phyloP scores from a whole-genome alignment of 139 green algal genomes.

The Chlorokybus atmophyticus region DNA sequence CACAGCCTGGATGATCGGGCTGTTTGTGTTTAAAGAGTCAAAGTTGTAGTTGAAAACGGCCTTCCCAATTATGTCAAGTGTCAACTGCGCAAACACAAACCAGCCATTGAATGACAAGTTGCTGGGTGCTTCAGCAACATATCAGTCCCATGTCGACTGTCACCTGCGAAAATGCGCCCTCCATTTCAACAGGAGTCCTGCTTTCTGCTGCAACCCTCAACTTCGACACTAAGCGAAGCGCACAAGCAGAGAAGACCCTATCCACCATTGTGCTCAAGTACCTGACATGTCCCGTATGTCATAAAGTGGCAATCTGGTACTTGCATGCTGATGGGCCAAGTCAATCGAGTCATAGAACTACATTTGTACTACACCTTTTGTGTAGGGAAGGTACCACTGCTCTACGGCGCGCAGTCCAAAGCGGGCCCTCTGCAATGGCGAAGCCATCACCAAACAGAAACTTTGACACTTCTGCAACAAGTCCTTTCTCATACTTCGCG shows the following conservation, averaged over 20 bases:
- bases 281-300: no score
- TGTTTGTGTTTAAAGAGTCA: conserved; percentile 56
- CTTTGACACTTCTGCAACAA: conserved; percentile 77
- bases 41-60: conserved; percentile 99
- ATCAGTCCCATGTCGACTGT: no score
- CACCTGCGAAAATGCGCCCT: conserved; percentile 75
- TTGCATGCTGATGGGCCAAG: no score
- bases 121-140: no score
- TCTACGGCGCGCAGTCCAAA: conserved; percentile 45
- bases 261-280: conserved; percentile 90
- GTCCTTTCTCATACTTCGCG: conserved; percentile 73
- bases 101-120: no score
- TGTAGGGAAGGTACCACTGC: conserved; percentile 78
- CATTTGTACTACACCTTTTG: conserved; percentile 6
- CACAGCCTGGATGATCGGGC: conserved; percentile 58
- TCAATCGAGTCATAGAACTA: no score
- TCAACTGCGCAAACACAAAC: conserved; percentile 60
- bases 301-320: no score
- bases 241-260: conserved; percentile 57
- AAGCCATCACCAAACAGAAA: conserved; percentile 97
- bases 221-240: conserved; percentile 57
- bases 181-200: conserved; percentile 73
- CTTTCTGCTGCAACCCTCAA: conserved; percentile 34
- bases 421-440: conserved; percentile 71
- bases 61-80: conserved; percentile 95